Conservation (phyloP, 163 green algal species). For the Trebouxiophyceae sp. region DNA sequence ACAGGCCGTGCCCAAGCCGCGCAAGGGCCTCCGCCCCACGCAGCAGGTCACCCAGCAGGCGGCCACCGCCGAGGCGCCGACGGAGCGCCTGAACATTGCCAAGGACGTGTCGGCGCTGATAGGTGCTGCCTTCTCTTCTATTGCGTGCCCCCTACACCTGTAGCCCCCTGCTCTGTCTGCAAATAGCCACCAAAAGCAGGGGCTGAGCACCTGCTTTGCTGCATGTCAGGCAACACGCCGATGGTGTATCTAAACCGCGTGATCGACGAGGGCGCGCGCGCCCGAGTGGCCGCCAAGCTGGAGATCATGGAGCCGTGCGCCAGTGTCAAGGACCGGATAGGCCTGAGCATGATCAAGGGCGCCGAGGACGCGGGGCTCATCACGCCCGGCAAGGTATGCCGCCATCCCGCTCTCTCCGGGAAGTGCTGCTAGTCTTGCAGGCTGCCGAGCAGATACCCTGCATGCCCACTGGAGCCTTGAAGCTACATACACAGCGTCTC, state of each 20-base stretch:
- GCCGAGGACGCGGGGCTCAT: slow-evolving; percentile 83
- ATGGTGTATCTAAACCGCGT: slow-evolving; percentile 96
- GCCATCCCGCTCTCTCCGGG: too few species aligned
- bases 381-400: slow-evolving; percentile 66
- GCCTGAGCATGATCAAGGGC: slow-evolving; percentile 83
- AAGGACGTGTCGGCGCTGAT: slow-evolving; percentile 78
- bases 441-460: too few species aligned
- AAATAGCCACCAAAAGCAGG: not conserved
- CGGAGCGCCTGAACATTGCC: slow-evolving; percentile 62
- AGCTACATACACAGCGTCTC: too few species aligned
- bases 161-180: not conserved
- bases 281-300: slow-evolving; percentile 58
- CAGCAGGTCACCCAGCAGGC: too few species aligned
- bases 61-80: slow-evolving; percentile 2
- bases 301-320: slow-evolving; percentile 72
- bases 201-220: not conserved
- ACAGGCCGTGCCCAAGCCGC: too few species aligned
- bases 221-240: slow-evolving; percentile 58
- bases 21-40: too few species aligned
- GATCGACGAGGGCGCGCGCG: slow-evolving; percentile 37
- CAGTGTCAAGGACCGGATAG: slow-evolving; percentile 84
- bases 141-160: not conserved
- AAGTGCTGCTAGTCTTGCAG: too few species aligned
- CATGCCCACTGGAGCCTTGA: too few species aligned
- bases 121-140: slow-evolving; percentile 27